phyloP scores from a whole-genome alignment of 208 protist species.

The Crithidia brevicula region DNA sequence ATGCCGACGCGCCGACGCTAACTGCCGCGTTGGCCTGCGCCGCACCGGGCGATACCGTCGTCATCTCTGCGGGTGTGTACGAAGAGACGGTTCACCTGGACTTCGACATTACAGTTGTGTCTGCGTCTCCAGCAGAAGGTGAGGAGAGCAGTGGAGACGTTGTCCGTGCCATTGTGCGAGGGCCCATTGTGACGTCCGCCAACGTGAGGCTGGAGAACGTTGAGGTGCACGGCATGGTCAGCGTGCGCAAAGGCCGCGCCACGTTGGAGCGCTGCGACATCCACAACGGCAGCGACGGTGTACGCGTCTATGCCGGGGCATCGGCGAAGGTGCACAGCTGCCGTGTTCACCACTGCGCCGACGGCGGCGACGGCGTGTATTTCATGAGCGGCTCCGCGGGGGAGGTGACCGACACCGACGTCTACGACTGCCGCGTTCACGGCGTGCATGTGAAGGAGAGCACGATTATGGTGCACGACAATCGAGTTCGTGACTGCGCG shows the following conservation, averaged over 20 bases:
- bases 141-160: conserved; percentile 28
- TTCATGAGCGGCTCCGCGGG: conserved; percentile 66
- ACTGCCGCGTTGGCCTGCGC: conserved; percentile 58
- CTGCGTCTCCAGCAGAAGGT: conserved; percentile 1
- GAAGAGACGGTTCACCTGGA: conserved; percentile 70
- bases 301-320: conserved; percentile 60
- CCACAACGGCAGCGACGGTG: conserved; percentile 73
- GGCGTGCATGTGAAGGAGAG: conserved; percentile 67
- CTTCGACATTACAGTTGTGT: conserved; percentile 49
- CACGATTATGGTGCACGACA: conserved; percentile 44
- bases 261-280: conserved; percentile 81
- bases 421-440: conserved; percentile 87
- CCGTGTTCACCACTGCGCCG: conserved; percentile 72
- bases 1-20: conserved; percentile 63
- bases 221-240: conserved; percentile 64
- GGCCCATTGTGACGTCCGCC: conserved; percentile 51
- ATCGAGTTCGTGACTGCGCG: conserved; percentile 75
- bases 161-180: conserved; percentile 43
- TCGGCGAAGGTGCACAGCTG: conserved; percentile 56
- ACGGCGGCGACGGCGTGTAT: conserved; percentile 83
- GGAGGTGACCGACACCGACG: conserved; percentile 76
- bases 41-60: conserved; percentile 59
- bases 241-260: conserved; percentile 76
- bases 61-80: conserved; percentile 71
- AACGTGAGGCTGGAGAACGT: conserved; percentile 56